Evolutionary conservation across 192 early-diverging fungal species (phyloP).

Genomic region (Mortierella antarctica): DNA sequence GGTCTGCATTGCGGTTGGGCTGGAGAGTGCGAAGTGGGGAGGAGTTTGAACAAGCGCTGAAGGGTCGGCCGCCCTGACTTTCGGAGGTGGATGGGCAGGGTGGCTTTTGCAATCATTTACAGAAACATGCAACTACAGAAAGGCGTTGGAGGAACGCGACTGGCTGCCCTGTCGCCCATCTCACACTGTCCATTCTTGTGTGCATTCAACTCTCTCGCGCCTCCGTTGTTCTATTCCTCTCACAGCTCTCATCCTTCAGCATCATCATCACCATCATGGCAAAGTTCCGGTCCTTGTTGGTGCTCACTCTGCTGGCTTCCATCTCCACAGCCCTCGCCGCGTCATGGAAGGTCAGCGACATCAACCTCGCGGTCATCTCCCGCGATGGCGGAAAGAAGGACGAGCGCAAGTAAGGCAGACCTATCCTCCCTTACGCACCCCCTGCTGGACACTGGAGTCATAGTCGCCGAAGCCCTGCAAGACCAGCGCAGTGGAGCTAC

Average conservation of each 20-base stretch:
- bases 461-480: neutral
- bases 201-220: neutral
- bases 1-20: constrained; percentile 24
- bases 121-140: neutral
- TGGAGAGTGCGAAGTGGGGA: too few relatives aligned
- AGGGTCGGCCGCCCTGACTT: neutral
- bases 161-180: constrained; percentile 1
- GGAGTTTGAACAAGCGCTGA: neutral
- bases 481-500: neutral
- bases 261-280: constrained; percentile 18
- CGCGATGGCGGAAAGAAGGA: constrained; percentile 34
- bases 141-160: neutral
- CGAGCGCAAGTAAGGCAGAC: constrained; percentile 35
- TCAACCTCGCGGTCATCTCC: constrained; percentile 29
- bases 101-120: too few relatives aligned
- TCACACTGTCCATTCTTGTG: neutral
- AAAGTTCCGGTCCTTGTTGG: constrained; percentile 34
- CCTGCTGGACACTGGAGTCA: neutral
- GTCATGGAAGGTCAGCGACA: constrained; percentile 40
- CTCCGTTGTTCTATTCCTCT: neutral
- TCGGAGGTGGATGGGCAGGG: too few relatives aligned
- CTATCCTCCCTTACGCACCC: neutral
- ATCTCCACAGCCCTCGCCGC: constrained; percentile 37
- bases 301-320: constrained; percentile 34
- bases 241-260: neutral